phyloP scores from a whole-genome alignment of 169 alveolate species.

The Plasmodium vinckei region DNA sequence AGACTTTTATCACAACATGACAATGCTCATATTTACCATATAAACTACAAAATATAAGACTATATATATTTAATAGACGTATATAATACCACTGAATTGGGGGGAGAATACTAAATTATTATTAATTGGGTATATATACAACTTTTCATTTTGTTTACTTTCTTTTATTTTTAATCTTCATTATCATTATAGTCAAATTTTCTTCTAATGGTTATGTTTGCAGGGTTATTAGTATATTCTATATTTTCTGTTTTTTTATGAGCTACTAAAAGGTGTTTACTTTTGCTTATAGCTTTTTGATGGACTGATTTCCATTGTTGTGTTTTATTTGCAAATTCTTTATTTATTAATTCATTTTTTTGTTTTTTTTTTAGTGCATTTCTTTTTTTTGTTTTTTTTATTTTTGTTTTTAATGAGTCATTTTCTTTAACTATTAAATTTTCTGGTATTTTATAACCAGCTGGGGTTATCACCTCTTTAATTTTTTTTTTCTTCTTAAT shows the following conservation, averaged over 20 bases:
- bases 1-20: too few species aligned
- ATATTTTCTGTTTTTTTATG: slow-evolving; percentile 59
- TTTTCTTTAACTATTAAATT: slow-evolving; percentile 82
- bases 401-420: slow-evolving; percentile 80
- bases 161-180: slow-evolving; percentile 17
- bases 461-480: slow-evolving; percentile 84
- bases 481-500: slow-evolving; percentile 70
- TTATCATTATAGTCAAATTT: slow-evolving; percentile 64
- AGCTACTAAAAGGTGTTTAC: slow-evolving; percentile 50
- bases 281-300: slow-evolving; percentile 78
- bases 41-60: too few species aligned
- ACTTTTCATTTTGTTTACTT: neutral
- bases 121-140: neutral
- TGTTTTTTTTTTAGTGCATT: slow-evolving; percentile 84
- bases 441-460: slow-evolving; percentile 85
- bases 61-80: too few species aligned
- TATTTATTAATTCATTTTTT: slow-evolving; percentile 79
- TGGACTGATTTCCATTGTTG: slow-evolving; percentile 85
- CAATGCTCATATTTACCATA: too few species aligned
- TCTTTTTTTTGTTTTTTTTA: slow-evolving; percentile 83
- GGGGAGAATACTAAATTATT: too few species aligned
- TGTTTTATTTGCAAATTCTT: slow-evolving; percentile 80
- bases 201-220: slow-evolving; percentile 39
- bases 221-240: slow-evolving; percentile 29
- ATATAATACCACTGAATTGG: too few species aligned